These are phyloP conservation scores for Talaromyces trachyspermus DNA, from an alignment of 495 filamentous ascomycete genomes.

Conservation along the genomic window DNA sequence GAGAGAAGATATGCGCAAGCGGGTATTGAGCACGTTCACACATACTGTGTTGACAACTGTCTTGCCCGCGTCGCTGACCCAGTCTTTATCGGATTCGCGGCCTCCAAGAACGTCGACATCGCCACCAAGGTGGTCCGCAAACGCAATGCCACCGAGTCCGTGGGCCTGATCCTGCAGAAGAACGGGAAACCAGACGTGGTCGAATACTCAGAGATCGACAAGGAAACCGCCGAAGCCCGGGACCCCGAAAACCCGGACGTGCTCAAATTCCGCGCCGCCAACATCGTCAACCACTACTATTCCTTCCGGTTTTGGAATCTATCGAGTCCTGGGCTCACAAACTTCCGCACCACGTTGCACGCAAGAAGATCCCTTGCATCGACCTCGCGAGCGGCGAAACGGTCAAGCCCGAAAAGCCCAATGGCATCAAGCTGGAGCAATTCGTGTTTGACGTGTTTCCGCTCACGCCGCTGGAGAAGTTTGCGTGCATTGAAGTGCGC, in stretches of 20 bases:
- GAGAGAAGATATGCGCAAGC: conserved; percentile 77
- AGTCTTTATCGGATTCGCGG: conserved; percentile 89
- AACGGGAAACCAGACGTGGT: conserved; percentile 97
- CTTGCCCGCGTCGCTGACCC: conserved; percentile 97
- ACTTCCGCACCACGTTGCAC: conserved; percentile 90
- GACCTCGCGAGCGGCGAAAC: conserved; percentile 66
- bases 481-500: conserved; percentile 91
- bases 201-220: conserved; percentile 96
- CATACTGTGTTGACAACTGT: conserved; percentile 98
- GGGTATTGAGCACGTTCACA: conserved; percentile 95
- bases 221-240: conserved; percentile 75
- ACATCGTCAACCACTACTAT: conserved; percentile 99
- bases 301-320: conserved; percentile 84
- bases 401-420: conserved; percentile 86
- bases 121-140: conserved; percentile 98
- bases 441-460: conserved; percentile 99
- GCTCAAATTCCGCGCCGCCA: conserved; percentile 93
- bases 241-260: conserved; percentile 76
- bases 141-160: conserved; percentile 92
- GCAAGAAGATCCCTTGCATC: conserved; percentile 95
- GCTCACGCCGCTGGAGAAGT: conserved; percentile 74
- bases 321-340: conserved; percentile 80
- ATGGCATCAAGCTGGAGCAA: conserved; percentile 98
- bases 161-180: conserved; percentile 88
- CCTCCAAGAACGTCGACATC: conserved; percentile 84